phyloP scores from a whole-genome alignment of 1,284 basidiomycete species.

The Irpex sp. region DNA sequence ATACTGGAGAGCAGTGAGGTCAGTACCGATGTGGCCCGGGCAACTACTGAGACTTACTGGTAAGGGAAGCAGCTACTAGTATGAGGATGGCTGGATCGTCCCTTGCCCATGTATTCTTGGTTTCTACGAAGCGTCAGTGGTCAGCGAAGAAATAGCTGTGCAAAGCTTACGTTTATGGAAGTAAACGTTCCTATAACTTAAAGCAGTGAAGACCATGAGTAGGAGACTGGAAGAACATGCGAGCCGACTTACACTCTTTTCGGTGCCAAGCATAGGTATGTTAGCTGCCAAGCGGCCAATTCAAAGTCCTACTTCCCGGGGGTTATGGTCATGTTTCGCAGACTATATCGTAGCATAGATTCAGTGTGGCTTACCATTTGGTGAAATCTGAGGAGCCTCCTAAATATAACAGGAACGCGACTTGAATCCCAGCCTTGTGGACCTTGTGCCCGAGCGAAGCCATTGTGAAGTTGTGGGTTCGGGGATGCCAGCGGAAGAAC shows the following conservation, averaged over 20 bases:
- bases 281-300: conserved; percentile 90
- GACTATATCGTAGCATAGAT: not conserved
- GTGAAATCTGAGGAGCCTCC: conserved; percentile 74
- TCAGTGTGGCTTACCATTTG: conserved; percentile 65
- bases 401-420: conserved; percentile 77
- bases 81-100: conserved; percentile 94
- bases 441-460: conserved; percentile 5
- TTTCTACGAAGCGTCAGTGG: conserved; percentile 51
- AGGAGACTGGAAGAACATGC: conserved; percentile 2
- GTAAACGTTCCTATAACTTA: conserved; percentile 85
- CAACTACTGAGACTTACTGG: conserved; percentile 45
- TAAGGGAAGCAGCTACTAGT: conserved; percentile 74
- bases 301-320: conserved; percentile 78
- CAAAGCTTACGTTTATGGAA: conserved; percentile 80
- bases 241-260: conserved; percentile 75
- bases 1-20: conserved; percentile 40
- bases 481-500: conserved; percentile 53
- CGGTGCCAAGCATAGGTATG: conserved; percentile 87
- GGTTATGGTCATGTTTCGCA: not conserved
- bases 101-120: conserved; percentile 97
- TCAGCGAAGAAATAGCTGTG: not conserved
- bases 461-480: conserved; percentile 22
- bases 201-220: conserved; percentile 5
- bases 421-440: conserved; percentile 32
- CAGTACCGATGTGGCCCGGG: not conserved